phyloP scores from a whole-genome alignment of 208 protist species.

The Wallacemonas sp. region DNA sequence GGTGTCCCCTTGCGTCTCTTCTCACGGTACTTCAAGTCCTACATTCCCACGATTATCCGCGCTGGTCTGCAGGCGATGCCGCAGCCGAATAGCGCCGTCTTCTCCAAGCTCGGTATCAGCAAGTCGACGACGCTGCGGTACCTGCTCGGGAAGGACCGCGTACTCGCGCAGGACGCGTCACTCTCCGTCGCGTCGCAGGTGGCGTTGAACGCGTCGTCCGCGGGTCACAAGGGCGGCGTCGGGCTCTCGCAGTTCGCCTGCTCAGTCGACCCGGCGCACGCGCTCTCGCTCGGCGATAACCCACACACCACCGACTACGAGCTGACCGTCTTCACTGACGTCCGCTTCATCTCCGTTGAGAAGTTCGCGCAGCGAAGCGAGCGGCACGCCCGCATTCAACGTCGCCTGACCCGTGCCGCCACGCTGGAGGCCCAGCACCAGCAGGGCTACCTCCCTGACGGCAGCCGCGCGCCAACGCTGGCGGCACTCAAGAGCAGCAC shows the following conservation, averaged over 20 bases:
- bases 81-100: constrained; percentile 90
- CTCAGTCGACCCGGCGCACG: constrained; percentile 31
- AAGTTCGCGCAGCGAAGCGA: constrained; percentile 54
- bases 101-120: constrained; percentile 84
- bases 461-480: constrained; percentile 42
- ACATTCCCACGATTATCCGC: constrained; percentile 38
- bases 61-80: constrained; percentile 71
- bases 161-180: constrained; percentile 22
- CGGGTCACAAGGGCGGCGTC: not conserved
- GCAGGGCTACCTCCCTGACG: constrained; percentile 41
- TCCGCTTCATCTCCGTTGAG: constrained; percentile 81
- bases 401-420: constrained; percentile 36
- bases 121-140: constrained; percentile 86
- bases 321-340: constrained; percentile 72
- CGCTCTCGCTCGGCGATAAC: constrained; percentile 81
- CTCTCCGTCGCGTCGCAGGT: constrained; percentile 10
- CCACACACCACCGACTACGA: constrained; percentile 82
- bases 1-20: constrained; percentile 75
- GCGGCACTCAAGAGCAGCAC: constrained; percentile 28
- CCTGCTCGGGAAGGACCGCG: constrained; percentile 51
- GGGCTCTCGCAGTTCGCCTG: constrained; percentile 27
- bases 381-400: constrained; percentile 65
- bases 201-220: constrained; percentile 1
- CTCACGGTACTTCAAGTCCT: constrained; percentile 58
- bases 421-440: constrained; percentile 16